Base-by-base conservation (phyloP, 1,139 yeast genomes). In the Candida glucosophila region DNA sequence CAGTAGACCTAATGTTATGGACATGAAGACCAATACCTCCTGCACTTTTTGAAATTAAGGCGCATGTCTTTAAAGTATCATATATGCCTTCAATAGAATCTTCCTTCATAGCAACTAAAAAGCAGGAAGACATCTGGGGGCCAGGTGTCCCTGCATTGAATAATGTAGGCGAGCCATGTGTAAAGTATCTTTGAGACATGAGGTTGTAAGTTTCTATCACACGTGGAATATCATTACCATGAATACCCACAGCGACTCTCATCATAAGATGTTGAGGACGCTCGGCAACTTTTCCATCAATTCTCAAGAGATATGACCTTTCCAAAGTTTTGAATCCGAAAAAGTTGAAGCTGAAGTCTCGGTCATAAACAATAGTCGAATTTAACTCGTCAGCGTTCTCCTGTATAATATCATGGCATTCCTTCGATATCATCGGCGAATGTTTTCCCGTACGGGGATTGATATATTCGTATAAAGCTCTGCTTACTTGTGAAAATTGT, bases 171-270 rank as follows among this genome's bases (percentile, higher is more conserved):
- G 93, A 80, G 16, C 90, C 94, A 47, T 83, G 95, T 21, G 88
- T 81, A 59, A 83, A 83, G 53, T 67, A 80, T 56, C 81, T 77
- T 50, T 68, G 71, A 15, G 93, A 80, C 95, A 83, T 85, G 53
- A 75, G 63, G 48, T 80, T 74, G 55, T 85, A 83, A 25, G 94
- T 77, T 58, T 83, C 92, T 29, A 80, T 55, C 19, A 77, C 92
- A 27, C 68, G 59, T 40, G 70, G 74, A 33, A 85, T 71, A 47
- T 83, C 78, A 26, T 59, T 57, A 32, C 90, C 90, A 44, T 83
- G 95, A 40, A 83, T 82, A 44, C 95, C 95, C 28, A 85, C 68
- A 25, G 94, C 77, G 18, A 83, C 95, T 54, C 95, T 75, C 90
- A 83, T 79, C 36, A 82, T 70, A 67, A 83, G 66, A 52, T 80